Conservation (phyloP, 2,329 filamentous ascomycete species). For the Ceratocystis destructans region DNA sequence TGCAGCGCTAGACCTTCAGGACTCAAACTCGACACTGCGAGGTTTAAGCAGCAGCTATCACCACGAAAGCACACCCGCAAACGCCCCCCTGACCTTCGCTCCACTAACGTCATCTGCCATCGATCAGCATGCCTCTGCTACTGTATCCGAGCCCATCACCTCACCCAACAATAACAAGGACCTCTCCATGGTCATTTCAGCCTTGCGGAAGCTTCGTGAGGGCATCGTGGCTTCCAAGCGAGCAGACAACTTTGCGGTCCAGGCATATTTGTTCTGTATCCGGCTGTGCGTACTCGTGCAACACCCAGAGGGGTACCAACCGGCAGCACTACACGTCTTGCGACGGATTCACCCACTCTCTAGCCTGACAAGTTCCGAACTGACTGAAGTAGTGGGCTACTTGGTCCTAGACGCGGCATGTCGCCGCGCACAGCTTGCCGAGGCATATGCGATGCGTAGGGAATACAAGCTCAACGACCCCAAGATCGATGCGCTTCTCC, state of each 20-base stretch:
- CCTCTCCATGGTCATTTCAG: conserved; percentile 61
- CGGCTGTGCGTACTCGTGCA: conserved; percentile 67
- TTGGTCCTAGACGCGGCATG: conserved; percentile 81
- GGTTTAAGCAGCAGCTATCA: not conserved
- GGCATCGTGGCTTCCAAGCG: conserved; percentile 69
- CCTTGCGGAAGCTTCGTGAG: conserved; percentile 84
- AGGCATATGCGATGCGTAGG: conserved; percentile 55
- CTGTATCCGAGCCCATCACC: not conserved
- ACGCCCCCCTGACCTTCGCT: not conserved
- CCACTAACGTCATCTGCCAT: conserved; percentile 13
- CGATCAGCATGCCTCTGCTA: not conserved
- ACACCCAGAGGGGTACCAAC: conserved; percentile 79
- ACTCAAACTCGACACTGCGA: not conserved
- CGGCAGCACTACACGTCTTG: conserved; percentile 69
- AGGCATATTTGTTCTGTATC: conserved; percentile 84
- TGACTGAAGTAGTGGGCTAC: conserved; percentile 68
- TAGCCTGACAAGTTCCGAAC: conserved; percentile 56
- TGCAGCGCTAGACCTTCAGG: conserved; percentile 39
- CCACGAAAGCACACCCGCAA: not conserved
- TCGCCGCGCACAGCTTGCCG: conserved; percentile 57
- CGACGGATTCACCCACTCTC: conserved; percentile 53
- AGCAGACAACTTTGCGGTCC: conserved; percentile 67
- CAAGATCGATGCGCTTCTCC: conserved; percentile 55
- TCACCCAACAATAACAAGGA: conserved; percentile 34
- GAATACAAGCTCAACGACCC: conserved; percentile 48